These are phyloP conservation scores for Tulasnella sp. DNA, from an alignment of 768 basidiomycete species.

Conservation along the genomic window DNA sequence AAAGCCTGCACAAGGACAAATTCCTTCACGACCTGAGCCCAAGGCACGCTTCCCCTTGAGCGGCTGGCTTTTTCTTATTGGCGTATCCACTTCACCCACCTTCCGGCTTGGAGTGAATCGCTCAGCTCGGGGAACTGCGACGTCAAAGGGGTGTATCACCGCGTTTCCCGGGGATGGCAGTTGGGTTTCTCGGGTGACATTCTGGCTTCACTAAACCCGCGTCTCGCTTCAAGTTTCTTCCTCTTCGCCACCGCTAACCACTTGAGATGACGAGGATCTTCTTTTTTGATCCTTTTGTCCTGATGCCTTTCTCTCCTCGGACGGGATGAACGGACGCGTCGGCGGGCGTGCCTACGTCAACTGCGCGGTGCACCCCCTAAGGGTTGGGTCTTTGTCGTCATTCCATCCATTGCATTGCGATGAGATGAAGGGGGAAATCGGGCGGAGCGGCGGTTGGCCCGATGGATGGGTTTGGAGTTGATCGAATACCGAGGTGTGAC, in stretches of 20 bases:
- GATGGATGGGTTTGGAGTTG: neutral
- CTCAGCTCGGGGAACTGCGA: conserved; percentile 1
- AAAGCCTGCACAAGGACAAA: neutral
- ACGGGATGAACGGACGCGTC: neutral
- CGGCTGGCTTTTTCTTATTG: neutral
- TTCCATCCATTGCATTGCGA: neutral
- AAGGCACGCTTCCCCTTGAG: neutral
- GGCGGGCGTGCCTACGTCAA: neutral
- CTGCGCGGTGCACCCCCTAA: neutral
- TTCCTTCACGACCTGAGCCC: neutral
- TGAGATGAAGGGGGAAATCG: conserved; percentile 1
- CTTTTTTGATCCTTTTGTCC: conserved; percentile 4
- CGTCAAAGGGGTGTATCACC: neutral
- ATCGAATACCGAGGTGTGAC: neutral
- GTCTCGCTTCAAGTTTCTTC: neutral
- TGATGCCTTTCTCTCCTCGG: neutral
- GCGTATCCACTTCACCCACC: neutral
- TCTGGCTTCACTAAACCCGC: too few relatives aligned
- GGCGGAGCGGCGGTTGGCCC: conserved; percentile 4
- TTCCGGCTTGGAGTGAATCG: neutral
- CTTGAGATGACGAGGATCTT: neutral
- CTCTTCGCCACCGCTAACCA: neutral
- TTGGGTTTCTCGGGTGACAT: neutral
- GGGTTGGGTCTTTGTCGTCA: neutral
- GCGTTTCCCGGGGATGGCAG: neutral